These are phyloP conservation scores for Coemansia javaensis DNA, from an alignment of 192 early-diverging fungal genomes.

Conservation along the genomic window DNA sequence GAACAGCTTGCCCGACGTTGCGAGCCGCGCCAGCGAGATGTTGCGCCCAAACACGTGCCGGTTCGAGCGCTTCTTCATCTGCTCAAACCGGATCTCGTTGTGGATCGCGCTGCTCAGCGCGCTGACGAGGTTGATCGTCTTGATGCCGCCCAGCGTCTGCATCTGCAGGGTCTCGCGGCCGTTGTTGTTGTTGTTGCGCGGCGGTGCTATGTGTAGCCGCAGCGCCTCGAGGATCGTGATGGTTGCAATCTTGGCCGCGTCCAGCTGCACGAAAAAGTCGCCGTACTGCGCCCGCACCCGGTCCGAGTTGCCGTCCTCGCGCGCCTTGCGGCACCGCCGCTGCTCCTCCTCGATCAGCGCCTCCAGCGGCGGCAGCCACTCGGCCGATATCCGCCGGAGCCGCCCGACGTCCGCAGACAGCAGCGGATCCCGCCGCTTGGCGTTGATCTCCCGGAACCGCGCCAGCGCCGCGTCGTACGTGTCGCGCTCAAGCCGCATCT, in stretches of 20 bases:
- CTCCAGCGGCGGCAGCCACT: constrained; percentile 72
- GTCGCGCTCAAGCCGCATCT: constrained; percentile 77
- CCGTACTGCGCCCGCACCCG: constrained; percentile 26
- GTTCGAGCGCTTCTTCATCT: constrained; percentile 67
- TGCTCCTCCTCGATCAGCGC: constrained; percentile 69
- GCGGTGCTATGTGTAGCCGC: constrained; percentile 41
- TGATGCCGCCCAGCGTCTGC: constrained; percentile 35
- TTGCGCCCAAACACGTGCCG: constrained; percentile 51
- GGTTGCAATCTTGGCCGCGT: constrained; percentile 68
- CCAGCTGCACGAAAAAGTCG: constrained; percentile 33
- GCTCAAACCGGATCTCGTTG: constrained; percentile 73
- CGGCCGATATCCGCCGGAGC: constrained; percentile 59
- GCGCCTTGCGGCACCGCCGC: constrained; percentile 33
- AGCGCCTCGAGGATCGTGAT: constrained; percentile 82
- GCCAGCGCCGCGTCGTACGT: constrained; percentile 72
- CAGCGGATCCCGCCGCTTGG: constrained; percentile 55
- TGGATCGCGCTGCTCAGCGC: constrained; percentile 73
- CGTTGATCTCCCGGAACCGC: constrained; percentile 53
- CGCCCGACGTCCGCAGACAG: constrained; percentile 51
- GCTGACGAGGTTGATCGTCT: constrained; percentile 46
- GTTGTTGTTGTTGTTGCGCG: background rate
- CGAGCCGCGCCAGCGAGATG: constrained; percentile 63
- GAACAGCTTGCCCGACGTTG: constrained; percentile 72
- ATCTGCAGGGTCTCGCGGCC: constrained; percentile 13
- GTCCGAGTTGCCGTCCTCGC: constrained; percentile 8